Percentiles rank a stretch among this genome's conserved stretches.
Evolutionary conservation across 768 basidiomycete genomes (phyloP).

Genomic region (Agrocybe praecox): DNA sequence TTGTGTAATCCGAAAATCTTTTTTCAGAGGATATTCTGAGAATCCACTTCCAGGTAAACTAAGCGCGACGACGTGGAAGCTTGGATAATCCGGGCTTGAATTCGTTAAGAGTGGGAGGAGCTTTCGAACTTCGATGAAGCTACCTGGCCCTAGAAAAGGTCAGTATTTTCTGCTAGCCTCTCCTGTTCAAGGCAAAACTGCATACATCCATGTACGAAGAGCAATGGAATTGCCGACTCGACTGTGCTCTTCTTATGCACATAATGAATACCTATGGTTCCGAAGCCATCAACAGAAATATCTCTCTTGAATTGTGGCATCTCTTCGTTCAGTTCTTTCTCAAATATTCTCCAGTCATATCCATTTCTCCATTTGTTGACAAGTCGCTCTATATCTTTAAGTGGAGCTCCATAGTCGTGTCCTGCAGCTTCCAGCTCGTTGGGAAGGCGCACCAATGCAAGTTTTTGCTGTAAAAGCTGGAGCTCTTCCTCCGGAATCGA

Average conservation of each 20-base stretch:
- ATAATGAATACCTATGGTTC: conserved; percentile 51
- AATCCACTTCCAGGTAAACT: conserved; percentile 66
- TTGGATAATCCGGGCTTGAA: conserved; percentile 43
- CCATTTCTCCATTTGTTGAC: conserved; percentile 49
- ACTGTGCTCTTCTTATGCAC: conserved; percentile 53
- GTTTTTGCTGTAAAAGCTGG: conserved; percentile 42
- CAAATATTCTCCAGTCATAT: conserved; percentile 59
- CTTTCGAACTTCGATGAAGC: conserved; percentile 58
- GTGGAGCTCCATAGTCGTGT: conserved; percentile 58
- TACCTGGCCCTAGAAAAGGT: conserved; percentile 55
- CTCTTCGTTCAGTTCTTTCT: conserved; percentile 49
- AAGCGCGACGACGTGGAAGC: conserved; percentile 62
- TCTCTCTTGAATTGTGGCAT: conserved; percentile 60
- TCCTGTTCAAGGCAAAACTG: neutral
- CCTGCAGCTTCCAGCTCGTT: conserved; percentile 58
- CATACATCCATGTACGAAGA: conserved; percentile 62
- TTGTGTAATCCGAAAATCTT: conserved; percentile 50
- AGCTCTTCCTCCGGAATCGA: conserved; percentile 45
- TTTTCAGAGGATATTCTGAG: conserved; percentile 54
- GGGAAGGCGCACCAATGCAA: conserved; percentile 51
- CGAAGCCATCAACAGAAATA: conserved; percentile 49
- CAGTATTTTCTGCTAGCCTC: neutral
- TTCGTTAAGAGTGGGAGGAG: conserved; percentile 53
- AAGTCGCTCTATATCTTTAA: conserved; percentile 51
- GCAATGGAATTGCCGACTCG: conserved; percentile 52